A percentile compares a stretch with the other conserved stretches of the same genome.
These are phyloP conservation scores for Sporothrix brunneoviolacea DNA, from an alignment of 2,329 filamentous ascomycete species.

Conservation along the genomic window DNA sequence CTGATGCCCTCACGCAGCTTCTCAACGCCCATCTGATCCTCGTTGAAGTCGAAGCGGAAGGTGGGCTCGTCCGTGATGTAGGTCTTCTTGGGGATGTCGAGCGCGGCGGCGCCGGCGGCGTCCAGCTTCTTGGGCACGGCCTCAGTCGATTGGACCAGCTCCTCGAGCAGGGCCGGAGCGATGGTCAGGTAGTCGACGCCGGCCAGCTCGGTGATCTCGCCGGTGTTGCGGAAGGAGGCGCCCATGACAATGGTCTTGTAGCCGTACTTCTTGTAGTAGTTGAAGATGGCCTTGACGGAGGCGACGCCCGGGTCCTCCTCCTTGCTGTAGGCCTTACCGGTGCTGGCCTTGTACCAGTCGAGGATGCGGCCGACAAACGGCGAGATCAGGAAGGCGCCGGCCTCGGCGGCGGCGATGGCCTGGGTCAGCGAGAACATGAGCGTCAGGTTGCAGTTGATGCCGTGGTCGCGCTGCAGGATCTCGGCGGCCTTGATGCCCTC, in stretches of 20 bases:
- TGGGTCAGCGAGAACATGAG: conserved; percentile 96
- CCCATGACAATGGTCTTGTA: conserved; percentile 99
- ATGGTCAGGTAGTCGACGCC: conserved; percentile 99
- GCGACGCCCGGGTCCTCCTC: conserved; percentile 93
- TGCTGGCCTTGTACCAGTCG: conserved; percentile 97
- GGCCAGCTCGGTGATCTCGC: conserved; percentile 96
- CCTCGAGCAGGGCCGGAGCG: conserved; percentile 88
- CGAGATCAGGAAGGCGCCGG: conserved; percentile 93
- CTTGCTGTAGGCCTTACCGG: conserved; percentile 87
- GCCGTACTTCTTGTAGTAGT: conserved; percentile 99
- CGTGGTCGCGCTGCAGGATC: conserved; percentile 92
- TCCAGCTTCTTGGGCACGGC: conserved; percentile 90
- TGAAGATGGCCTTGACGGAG: conserved; percentile 90
- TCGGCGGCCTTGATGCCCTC: conserved; percentile 98
- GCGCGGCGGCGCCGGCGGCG: conserved; percentile 53
- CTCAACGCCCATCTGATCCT: conserved; percentile 98
- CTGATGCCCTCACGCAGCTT: conserved; percentile 99
- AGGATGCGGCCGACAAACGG: conserved; percentile 99
- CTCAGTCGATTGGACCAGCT: conserved; percentile 78
- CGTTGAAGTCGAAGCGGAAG: conserved; percentile 99
- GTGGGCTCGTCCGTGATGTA: conserved; percentile 84
- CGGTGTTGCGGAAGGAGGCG: conserved; percentile 91
- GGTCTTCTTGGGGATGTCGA: conserved; percentile 78
- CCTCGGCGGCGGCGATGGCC: conserved; percentile 94
- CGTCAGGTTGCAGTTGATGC: conserved; percentile 97